These are phyloP conservation scores for Boletus smithii DNA, from an alignment of 1,284 basidiomycete genomes.

Conservation along the genomic window DNA sequence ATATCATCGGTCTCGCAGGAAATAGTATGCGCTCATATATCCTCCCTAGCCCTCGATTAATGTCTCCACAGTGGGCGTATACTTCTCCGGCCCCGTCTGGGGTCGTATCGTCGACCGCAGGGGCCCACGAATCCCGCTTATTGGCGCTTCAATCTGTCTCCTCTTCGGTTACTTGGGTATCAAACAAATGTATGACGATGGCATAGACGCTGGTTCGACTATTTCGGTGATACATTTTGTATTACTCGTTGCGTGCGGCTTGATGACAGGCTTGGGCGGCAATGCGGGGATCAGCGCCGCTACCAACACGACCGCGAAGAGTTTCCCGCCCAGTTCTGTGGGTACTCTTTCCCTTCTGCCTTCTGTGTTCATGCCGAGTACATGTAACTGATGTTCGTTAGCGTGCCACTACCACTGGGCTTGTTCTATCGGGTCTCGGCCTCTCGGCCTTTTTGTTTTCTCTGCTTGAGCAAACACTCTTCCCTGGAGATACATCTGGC, in stretches of 20 bases:
- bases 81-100: constrained; percentile 59
- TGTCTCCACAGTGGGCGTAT: constrained; percentile 51
- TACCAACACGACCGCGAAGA: constrained; percentile 66
- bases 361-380: neutral
- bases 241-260: constrained; percentile 47
- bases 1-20: constrained; percentile 68
- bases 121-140: constrained; percentile 55
- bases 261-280: constrained; percentile 61
- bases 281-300: constrained; percentile 54
- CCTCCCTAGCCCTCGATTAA: constrained; percentile 6
- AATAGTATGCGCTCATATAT: constrained; percentile 47
- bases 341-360: constrained; percentile 20
- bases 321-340: constrained; percentile 53
- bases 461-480: constrained; percentile 59
- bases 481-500: constrained; percentile 67
- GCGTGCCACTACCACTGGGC: constrained; percentile 69
- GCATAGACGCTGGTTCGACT: constrained; percentile 31
- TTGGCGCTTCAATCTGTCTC: constrained; percentile 48
- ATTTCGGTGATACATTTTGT: constrained; percentile 33
- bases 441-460: constrained; percentile 82
- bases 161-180: constrained; percentile 68
- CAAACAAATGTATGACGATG: constrained; percentile 55
- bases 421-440: constrained; percentile 81
- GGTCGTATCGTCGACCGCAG: constrained; percentile 64
- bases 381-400: constrained; percentile 22